Base-by-base conservation (phyloP, 1,139 yeast genomes). In the Suhomyces anneliseae region DNA sequence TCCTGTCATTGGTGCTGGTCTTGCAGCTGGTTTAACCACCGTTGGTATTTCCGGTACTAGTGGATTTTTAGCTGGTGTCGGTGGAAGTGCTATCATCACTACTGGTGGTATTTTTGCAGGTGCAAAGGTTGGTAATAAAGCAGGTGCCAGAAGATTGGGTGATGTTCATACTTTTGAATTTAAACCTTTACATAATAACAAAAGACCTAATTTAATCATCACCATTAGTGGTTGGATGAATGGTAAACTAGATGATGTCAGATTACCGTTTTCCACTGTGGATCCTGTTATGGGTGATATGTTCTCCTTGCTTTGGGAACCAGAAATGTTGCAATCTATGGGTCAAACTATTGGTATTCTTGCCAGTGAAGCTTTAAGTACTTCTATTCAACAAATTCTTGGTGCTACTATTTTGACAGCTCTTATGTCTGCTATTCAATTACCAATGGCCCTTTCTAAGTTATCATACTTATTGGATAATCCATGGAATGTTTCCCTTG, bases 211-310 rank as follows among this genome's bases (percentile, higher is more conserved):
- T 60, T 73, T 92, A 52, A 85, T 93, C 41, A 71, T 95, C n/a
- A 90, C 97, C 1, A 92, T 95, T 0, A 85, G 96, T 46, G 99
- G 99, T 1, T 95, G 99, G 99, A 90, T 93, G 95, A 85, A 87
- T 51, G 96, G 97, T 64, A 85, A 83, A 52, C 82, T 86, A 56
- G 99, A 95, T 82, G 99, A 95, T 78, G 95, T 95, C 12, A 78
- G 99, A 61, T 76, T 95, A 52, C 99, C 99, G 3, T 95, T 92
- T 62, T 89, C 97, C 1, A 93, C 99, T 0, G 87, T 93, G 6
- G 99, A 95, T 63, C 99, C 99, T 0, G 89, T 92, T 0, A 90
- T 93, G 95, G 99, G 99, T 10, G 99, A 95, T 66, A 71, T 93
- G 57, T 87, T 87, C 59, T 90, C 98, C 0, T 74, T 95, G 12